Base-by-base conservation (phyloP, 345 rosid genomes). In the Eutrema yunnanense region DNA sequence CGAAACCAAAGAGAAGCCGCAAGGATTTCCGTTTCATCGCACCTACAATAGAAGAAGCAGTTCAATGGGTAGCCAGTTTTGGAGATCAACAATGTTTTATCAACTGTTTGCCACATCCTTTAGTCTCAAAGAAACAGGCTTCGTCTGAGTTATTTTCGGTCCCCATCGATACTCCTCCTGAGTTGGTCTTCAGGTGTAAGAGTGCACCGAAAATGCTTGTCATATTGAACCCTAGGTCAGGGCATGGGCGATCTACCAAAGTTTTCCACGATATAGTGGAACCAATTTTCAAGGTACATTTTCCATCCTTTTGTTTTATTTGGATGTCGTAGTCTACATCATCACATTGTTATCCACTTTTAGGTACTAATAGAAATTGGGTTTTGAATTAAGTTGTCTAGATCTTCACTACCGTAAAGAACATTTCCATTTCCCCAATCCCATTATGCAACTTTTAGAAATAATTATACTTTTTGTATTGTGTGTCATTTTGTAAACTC, bases 21-120 rank as follows among this genome's bases (percentile, higher is more conserved):
- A 88, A 85, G 73, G 97, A 95, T 80, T 87, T 87, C 71, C 87
- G 92, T 54, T 92, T 95, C 75, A 43, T 92, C 64, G 87, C 98
- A 55, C 78, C 94, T 57, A 87, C 78, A 46, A 82, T 78, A 33
- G 94, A 92, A 75, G 99, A 90, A 76, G 98, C 98, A 44, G 84
- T 92, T 79, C 93, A 88, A 56, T 95, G 98, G 99, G 99, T 95
- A 47, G 99, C 97, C 71, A 90, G 88, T 59, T 95, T 95, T 81
- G 99, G 90, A 14, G 98, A 95, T 83, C 98, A 87, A 72, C 96
- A 95, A 41, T 95, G 96, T 66, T 95, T 85, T 69, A 82, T 92
- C 56, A 92, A 95, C 81, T 90, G 88, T 76, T 82, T 95, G 84
- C 97, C 98, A 38, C 96, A 90, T 73, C 98, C 99, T 41, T 67